Percentiles rank a stretch among this genome's conserved stretches.
These are phyloP conservation scores for Triticum timopheevii DNA, from an alignment of 176 grass and related monocot genomes.

Conservation along the genomic window DNA sequence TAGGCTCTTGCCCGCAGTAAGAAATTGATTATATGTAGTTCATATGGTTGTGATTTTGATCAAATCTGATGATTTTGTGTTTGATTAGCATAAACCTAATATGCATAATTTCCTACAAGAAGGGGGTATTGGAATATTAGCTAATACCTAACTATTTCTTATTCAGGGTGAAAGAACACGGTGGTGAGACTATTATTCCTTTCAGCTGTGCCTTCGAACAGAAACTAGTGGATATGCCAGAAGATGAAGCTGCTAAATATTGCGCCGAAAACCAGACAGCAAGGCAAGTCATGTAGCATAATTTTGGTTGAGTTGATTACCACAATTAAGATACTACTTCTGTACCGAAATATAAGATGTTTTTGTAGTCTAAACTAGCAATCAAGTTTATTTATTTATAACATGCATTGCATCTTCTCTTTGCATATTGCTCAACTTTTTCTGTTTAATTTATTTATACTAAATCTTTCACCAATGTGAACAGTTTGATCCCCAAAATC, in stretches of 20 bases:
- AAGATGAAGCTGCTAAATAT: constrained; percentile 98
- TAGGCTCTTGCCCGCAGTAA: neutral
- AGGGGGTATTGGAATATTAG: neutral
- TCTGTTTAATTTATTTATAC: constrained; percentile 4
- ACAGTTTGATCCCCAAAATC: constrained; percentile 87
- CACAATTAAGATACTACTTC: no score
- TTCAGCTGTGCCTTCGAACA: constrained; percentile 90
- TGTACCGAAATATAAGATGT: no score
- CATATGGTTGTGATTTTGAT: neutral
- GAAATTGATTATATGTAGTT: neutral
- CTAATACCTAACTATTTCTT: constrained; percentile 7
- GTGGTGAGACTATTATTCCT: constrained; percentile 89
- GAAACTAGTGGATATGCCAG: constrained; percentile 88
- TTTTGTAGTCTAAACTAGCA: no score
- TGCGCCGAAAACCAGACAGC: constrained; percentile 74
- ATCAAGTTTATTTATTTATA: neutral
- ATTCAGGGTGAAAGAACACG: constrained; percentile 92
- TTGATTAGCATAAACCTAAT: neutral
- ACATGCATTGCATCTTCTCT: neutral
- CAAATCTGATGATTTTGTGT: neutral
- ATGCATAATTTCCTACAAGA: neutral
- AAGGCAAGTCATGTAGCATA: constrained; percentile 43
- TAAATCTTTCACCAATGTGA: constrained; percentile 24
- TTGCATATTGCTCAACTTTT: neutral
- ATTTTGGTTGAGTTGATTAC: no score